phyloP scores from a whole-genome alignment of 768 basidiomycete genomes.

The Rhodotorula paludigena region DNA sequence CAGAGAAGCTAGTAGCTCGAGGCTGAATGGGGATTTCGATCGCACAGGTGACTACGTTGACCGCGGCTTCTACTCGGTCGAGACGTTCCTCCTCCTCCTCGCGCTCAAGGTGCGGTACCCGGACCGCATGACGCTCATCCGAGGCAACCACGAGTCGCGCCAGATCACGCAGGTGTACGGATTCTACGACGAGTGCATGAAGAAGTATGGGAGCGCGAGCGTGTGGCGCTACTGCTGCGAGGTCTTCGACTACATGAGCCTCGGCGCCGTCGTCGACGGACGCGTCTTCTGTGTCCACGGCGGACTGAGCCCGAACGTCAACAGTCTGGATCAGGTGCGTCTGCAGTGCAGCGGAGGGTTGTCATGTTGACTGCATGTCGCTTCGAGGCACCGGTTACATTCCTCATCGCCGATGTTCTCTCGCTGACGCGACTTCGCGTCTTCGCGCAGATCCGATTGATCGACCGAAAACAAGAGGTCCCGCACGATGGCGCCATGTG shows the following conservation, averaged over 20 bases:
- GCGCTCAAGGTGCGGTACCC: conserved; percentile 94
- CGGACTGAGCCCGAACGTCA: conserved; percentile 82
- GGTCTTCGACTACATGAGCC: conserved; percentile 91
- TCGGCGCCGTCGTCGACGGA: conserved; percentile 95
- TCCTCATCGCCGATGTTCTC: neutral
- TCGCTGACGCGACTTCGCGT: no score
- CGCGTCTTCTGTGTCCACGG: conserved; percentile 97
- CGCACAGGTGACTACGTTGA: conserved; percentile 89
- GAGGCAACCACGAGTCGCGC: conserved; percentile 95
- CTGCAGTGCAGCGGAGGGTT: no score
- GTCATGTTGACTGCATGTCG: neutral
- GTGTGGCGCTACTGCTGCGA: conserved; percentile 99
- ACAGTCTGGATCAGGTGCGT: conserved; percentile 76
- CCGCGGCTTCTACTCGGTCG: conserved; percentile 92
- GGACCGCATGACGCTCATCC: conserved; percentile 90
- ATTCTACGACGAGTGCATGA: conserved; percentile 78
- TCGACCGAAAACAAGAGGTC: conserved; percentile 94
- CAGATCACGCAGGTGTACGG: conserved; percentile 79
- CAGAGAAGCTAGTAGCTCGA: neutral
- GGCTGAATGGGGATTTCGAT: no score
- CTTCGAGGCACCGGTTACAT: conserved; percentile 1
- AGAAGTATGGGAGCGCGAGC: conserved; percentile 87
- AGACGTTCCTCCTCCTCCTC: conserved; percentile 88
- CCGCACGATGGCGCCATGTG: conserved; percentile 99
- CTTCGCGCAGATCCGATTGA: conserved; percentile 66